Percentiles rank a stretch among this genome's conserved stretches.
Conservation (phyloP, 2,329 filamentous ascomycete species). For the Shiraia bambusicola region DNA sequence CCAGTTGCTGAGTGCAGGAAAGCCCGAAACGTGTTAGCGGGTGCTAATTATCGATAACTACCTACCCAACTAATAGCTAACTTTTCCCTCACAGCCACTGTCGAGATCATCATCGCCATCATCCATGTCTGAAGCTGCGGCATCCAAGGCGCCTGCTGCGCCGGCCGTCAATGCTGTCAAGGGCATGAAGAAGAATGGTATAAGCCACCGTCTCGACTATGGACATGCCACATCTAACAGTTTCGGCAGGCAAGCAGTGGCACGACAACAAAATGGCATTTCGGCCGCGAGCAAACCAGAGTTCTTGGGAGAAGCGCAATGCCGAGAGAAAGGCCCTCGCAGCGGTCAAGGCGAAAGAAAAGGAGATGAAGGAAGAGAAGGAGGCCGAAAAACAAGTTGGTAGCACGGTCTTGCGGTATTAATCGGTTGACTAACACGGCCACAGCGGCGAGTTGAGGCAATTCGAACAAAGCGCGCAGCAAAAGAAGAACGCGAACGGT, state of each 20-base stretch:
- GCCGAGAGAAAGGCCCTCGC: constrained; percentile 68
- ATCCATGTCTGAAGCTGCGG: constrained; percentile 34
- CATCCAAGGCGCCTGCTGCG: constrained; percentile 47
- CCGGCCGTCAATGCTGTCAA: constrained; percentile 42
- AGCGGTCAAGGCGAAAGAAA: constrained; percentile 88
- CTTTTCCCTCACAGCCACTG: constrained; percentile 24
- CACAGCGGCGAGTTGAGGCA: constrained; percentile 70
- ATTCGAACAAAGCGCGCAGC: constrained; percentile 83
- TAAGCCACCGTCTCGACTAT: background rate
- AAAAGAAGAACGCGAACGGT: constrained; percentile 91
- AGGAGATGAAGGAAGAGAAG: constrained; percentile 91
- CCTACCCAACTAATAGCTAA: too few relatives aligned
- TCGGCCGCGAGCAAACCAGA: constrained; percentile 75
- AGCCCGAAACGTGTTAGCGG: constrained; percentile 6
- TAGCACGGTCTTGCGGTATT: background rate
- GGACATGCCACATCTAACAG: constrained; percentile 14
- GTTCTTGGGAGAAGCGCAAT: constrained; percentile 74
- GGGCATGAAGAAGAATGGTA: constrained; percentile 84
- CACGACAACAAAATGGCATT: constrained; percentile 81
- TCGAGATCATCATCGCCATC: constrained; percentile 21
- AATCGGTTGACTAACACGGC: constrained; percentile 8
- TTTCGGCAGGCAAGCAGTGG: constrained; percentile 84
- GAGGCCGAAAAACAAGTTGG: constrained; percentile 80
- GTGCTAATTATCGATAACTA: constrained; percentile 23
- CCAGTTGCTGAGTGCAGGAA: constrained; percentile 11